A percentile compares a stretch with the other conserved stretches of the same genome.
phyloP scores from a whole-genome alignment of 495 filamentous ascomycete genomes.

The Cercophora samala region DNA sequence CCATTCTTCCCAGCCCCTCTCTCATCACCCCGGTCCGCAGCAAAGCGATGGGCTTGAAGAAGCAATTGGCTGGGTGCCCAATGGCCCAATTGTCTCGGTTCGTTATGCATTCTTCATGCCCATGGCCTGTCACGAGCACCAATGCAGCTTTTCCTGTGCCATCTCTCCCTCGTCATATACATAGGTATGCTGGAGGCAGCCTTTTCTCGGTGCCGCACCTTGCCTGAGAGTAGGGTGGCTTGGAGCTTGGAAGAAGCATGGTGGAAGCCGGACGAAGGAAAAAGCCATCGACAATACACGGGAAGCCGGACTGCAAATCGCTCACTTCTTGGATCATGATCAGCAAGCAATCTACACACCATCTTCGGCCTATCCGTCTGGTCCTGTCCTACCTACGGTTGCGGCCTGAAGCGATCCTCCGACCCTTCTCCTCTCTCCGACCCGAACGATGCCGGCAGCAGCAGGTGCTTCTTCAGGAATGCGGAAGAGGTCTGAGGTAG shows the following conservation, averaged over 20 bases:
- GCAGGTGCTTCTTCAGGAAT: neutral
- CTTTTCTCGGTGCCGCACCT: neutral
- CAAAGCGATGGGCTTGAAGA: neutral
- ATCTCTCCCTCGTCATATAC: conserved; percentile 7
- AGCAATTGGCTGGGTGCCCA: conserved; percentile 1
- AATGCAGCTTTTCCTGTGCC: neutral
- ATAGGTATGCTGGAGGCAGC: conserved; percentile 1
- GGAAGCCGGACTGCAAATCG: neutral
- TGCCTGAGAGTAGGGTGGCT: neutral
- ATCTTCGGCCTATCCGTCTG: conserved; percentile 1
- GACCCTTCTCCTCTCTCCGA: neutral
- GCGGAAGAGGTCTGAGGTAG: neutral
- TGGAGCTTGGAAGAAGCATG: neutral
- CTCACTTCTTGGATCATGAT: neutral
- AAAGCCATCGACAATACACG: neutral
- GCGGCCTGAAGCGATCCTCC: neutral
- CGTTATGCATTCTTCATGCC: neutral
- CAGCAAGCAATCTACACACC: conserved; percentile 7
- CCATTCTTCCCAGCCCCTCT: too few relatives aligned
- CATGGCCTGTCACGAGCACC: conserved; percentile 2
- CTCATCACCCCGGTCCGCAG: too few relatives aligned
- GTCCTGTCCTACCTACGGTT: conserved; percentile 3
- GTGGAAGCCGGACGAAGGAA: neutral
- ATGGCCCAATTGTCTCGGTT: conserved; percentile 8
- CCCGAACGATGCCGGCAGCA: neutral